Base-by-base conservation (phyloP, 495 filamentous ascomycete species). In the Delitschia confertaspora region DNA sequence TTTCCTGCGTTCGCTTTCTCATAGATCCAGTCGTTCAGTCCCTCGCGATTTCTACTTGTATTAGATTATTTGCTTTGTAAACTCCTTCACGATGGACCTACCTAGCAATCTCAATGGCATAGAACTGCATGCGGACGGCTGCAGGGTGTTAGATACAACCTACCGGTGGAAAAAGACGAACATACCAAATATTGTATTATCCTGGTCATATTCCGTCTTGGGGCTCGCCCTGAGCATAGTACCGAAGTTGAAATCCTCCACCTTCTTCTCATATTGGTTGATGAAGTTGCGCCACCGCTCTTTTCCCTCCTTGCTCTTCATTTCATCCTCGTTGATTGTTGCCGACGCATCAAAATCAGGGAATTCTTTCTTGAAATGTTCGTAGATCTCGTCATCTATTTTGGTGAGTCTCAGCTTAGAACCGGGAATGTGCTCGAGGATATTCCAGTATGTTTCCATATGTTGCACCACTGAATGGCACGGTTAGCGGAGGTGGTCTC, bases 241-340 rank as follows among this genome's bases (percentile, higher is more conserved):
- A 33, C 91, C 91, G 65, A 95, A 99, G 70, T 95, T 99, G 72
- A 78, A 99, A 63, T 96, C 93, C 39, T 86, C 78, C 17, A 99
- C 70, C 65, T 76, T 88, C 66, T 93, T 85, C 66, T 95, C 86
- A 63, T 91, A 99, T 58, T 74, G 67, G 71, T 82, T 87, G 74
- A 96, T 83, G 69, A 94, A 99, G 47, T 82, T 83, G 46, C 91
- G 79, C 91, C 91, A 99, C 64, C 75, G 74, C 63, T 93, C 91
- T 71, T 99, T 99, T 59, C 91, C 93, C 9, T 69, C 69, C 69
- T 93, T 93, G 74, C 82, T 93, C 78, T 99, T 99, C 91, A 99
- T 95, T 48, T 80, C 69, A 49, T 95, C 83, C 65, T 99, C 91
- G 60, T 93, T 61, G 54, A 99, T 79, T 0, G 83, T 81, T 22